Base-by-base conservation (phyloP, 257 asterid species). In the Marsdenia floribunda region DNA sequence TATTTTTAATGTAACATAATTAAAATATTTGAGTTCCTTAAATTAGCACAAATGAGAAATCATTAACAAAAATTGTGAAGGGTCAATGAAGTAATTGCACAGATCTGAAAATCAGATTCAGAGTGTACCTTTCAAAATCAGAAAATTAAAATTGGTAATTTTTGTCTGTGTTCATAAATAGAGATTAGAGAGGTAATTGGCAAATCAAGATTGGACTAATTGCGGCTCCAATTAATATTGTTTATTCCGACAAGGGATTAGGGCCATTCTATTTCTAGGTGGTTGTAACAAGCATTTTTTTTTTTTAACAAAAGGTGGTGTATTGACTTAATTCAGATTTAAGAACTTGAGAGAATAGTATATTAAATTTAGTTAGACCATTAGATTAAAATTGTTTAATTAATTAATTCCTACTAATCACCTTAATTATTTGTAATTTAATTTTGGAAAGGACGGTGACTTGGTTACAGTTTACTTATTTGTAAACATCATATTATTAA, bases 161-260 rank as follows among this genome's bases (percentile, higher is more conserved):
- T 42, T 49, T 29, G 64, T 71, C 49, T 53, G 54, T 37, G 46
- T 3, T 15, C 24, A 38, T 5, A 8, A n/a, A n/a, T n/a, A n/a
- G n/a, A n/a, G n/a, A n/a, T n/a, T n/a, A n/a, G n/a, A n/a, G n/a
- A n/a, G 52, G n/a, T 44, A 73, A 24, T 33, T 22, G 22, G 44
- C 57, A 73, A 22, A 72, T 38, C 18, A 72, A 58, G 55, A 72
- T 72, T 38, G 4, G 60, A 29, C 64, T 10, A 22, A 58, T 58
- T 8, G 26, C 35, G 35, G 15, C 66, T 26, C 13, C 38, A 26
- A 44, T 6, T 44, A 44, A 7, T 8, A 44, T 24, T 26, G 38
- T 22, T 65, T 65, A 66, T 1, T 37, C 3, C 8, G 37, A 3
- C 10, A 7, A 9, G 11, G n/a, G 40, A 12, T 38, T 10, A 10